Evolutionary conservation across 106 monocot species (phyloP).

Genomic region (Amphibolis antarctica): DNA sequence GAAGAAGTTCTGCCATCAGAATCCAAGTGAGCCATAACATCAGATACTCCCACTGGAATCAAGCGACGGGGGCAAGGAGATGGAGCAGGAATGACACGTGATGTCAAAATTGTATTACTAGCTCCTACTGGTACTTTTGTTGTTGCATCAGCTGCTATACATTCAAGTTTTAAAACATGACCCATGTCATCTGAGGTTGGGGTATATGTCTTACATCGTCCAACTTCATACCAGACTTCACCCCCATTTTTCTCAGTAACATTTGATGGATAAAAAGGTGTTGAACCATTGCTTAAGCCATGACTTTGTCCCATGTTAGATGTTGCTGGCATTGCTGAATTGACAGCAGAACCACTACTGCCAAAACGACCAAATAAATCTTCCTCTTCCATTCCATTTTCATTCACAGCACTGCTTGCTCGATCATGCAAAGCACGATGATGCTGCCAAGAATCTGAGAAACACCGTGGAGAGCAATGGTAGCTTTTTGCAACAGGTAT

Average conservation of each 20-base stretch:
- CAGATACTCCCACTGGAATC: slow-evolving; percentile 42
- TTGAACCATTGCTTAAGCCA: too few relatives aligned
- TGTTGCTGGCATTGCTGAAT: slow-evolving; percentile 27
- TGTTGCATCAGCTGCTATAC: slow-evolving; percentile 48
- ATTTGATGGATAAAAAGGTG: too few relatives aligned
- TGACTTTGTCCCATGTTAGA: slow-evolving; percentile 30
- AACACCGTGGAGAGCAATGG: too few relatives aligned
- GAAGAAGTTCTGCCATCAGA: neutral
- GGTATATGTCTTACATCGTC: slow-evolving; percentile 58
- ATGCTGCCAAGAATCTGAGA: too few relatives aligned
- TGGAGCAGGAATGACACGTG: slow-evolving; percentile 72
- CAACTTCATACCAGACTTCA: slow-evolving; percentile 72
- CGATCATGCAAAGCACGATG: too few relatives aligned
- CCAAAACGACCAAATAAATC: slow-evolving; percentile 41
- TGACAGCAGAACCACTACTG: slow-evolving; percentile 58
- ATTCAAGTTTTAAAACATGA: slow-evolving; percentile 75
- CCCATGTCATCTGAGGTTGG: slow-evolving; percentile 76
- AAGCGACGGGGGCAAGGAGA: slow-evolving; percentile 52
- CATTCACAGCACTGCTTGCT: too few relatives aligned
- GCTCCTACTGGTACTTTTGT: slow-evolving; percentile 38
- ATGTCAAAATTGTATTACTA: slow-evolving; percentile 45
- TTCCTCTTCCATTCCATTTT: too few relatives aligned
- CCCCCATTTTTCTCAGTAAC: too few relatives aligned
- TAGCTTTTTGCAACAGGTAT: too few relatives aligned
- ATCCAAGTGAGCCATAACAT: slow-evolving; percentile 35